phyloP scores from a whole-genome alignment of 257 asterid genomes.

The Hygrophila difformis region DNA sequence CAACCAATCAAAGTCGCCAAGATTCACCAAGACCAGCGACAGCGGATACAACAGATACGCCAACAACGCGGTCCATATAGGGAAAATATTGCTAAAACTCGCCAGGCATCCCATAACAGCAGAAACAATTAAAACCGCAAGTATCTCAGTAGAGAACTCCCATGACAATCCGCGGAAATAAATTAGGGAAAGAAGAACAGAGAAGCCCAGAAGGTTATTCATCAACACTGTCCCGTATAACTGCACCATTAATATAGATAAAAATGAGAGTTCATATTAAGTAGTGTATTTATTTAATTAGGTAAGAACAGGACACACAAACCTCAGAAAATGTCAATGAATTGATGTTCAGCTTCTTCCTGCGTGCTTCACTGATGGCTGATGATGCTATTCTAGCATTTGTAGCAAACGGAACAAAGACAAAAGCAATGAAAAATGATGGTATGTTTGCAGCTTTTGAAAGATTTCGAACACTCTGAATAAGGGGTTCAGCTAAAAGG shows the following conservation, averaged over 20 bases:
- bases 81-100: conserved; percentile 23
- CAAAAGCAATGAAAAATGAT: conserved; percentile 38
- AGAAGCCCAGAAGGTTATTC: conserved; percentile 38
- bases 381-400: conserved; percentile 40
- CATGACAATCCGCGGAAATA: conserved; percentile 27
- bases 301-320: background rate
- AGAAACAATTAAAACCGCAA: conserved; percentile 24
- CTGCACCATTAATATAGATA: conserved; percentile 17
- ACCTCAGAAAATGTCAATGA: conserved; percentile 56
- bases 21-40: conserved; percentile 27
- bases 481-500: conserved; percentile 40
- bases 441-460: conserved; percentile 31
- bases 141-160: conserved; percentile 26
- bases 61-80: conserved; percentile 21
- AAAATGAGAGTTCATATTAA: background rate
- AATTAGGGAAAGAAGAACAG: conserved; percentile 29
- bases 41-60: conserved; percentile 29
- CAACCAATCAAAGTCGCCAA: conserved; percentile 23
- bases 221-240: conserved; percentile 35
- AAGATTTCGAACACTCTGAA: conserved; percentile 33
- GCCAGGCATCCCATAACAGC: conserved; percentile 24
- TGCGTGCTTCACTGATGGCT: conserved; percentile 27
- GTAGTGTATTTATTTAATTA: background rate
- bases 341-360: conserved; percentile 25
- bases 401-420: conserved; percentile 40